A percentile compares a stretch with the other conserved stretches of the same genome.
phyloP scores from a whole-genome alignment of 192 early-diverging fungal genomes.

The Phycomyces nitens region DNA sequence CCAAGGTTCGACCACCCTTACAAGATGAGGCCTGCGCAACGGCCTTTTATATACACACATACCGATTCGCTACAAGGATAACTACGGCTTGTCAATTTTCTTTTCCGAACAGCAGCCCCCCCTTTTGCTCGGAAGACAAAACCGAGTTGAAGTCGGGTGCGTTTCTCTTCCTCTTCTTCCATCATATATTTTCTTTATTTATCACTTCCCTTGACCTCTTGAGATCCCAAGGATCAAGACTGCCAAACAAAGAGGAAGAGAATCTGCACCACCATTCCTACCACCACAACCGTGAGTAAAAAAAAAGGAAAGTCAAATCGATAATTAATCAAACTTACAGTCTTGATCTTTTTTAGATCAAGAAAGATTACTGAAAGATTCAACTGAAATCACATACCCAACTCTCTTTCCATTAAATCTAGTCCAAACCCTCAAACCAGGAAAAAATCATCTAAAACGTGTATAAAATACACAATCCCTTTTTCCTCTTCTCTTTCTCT shows the following conservation, averaged over 20 bases:
- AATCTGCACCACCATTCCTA: no score
- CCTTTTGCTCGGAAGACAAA: constrained; percentile 2
- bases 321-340: not conserved
- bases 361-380: no score
- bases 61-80: not conserved
- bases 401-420: no score
- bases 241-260: not conserved
- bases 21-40: constrained; percentile 3
- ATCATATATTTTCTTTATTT: not conserved
- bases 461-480: no score
- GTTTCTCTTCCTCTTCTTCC: not conserved
- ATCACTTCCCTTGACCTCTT: not conserved
- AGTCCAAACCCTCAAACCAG: not conserved
- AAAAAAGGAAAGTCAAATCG: not conserved
- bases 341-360: not conserved
- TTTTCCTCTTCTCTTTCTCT: no score
- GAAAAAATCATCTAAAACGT: not conserved
- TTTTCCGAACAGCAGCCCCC: not conserved
- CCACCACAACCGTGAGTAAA: no score
- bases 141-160: not conserved
- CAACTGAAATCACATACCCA: no score
- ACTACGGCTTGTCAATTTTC: constrained; percentile 3
- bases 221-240: not conserved
- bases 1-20: not conserved
- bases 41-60: not conserved